Conservation (phyloP, 2,329 filamentous ascomycete species). For the Colletotrichum siamense region DNA sequence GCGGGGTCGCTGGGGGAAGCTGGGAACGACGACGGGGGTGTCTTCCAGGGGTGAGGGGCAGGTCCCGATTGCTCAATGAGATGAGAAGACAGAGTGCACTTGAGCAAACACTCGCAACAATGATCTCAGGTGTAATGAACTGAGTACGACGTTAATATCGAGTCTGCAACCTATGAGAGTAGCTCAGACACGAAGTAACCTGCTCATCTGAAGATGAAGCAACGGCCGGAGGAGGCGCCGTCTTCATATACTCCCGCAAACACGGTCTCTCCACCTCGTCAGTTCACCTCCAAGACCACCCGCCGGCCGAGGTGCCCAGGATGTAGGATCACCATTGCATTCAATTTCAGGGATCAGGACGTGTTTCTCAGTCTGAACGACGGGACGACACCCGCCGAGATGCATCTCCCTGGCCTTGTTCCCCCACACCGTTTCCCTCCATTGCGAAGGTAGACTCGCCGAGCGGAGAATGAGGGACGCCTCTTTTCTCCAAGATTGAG, state of each 20-base stretch:
- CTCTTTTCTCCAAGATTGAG: constrained; percentile 10
- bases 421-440: not conserved
- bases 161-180: not conserved
- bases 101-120: not conserved
- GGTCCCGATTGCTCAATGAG: not conserved
- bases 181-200: not conserved
- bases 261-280: not conserved
- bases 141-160: not conserved
- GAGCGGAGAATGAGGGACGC: constrained; percentile 2
- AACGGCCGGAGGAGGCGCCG: not conserved
- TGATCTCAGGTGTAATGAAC: not conserved
- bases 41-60: not conserved
- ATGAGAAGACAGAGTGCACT: not conserved
- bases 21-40: not conserved
- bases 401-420: constrained; percentile 23
- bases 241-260: constrained; percentile 12
- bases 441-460: not conserved
- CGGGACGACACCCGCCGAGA: constrained; percentile 26
- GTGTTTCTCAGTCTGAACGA: constrained; percentile 14
- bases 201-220: not conserved
- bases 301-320: not conserved
- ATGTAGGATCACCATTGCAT: not conserved
- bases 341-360: not conserved
- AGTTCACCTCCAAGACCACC: not conserved
- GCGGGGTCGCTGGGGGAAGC: constrained; percentile 9